These are phyloP conservation scores for Nitzschia inconspicua DNA, from an alignment of 108 stramenopile genomes.

Conservation along the genomic window DNA sequence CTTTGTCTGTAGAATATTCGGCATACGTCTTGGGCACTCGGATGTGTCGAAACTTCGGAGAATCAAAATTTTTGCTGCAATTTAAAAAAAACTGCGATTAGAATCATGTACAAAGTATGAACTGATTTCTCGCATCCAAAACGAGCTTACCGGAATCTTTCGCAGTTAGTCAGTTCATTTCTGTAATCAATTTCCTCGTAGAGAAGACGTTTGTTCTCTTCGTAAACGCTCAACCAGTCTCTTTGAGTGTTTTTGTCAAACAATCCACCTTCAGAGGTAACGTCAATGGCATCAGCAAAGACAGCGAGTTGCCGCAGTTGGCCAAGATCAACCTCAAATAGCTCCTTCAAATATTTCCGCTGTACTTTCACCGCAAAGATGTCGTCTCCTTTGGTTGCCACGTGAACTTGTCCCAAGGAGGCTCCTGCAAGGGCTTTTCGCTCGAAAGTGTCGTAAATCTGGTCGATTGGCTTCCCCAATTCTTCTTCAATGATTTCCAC, in stretches of 20 bases:
- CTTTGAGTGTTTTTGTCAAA: conserved; percentile 82
- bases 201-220: conserved; percentile 88
- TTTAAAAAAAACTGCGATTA: conserved; percentile 8
- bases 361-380: conserved; percentile 93
- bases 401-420: conserved; percentile 94
- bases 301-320: conserved; percentile 87
- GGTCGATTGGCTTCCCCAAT: conserved; percentile 82
- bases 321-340: conserved; percentile 94
- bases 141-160: conserved; percentile 63
- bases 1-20: conserved; percentile 82
- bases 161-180: conserved; percentile 85
- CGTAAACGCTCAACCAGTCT: conserved; percentile 93
- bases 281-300: conserved; percentile 92
- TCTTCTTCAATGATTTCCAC: conserved; percentile 87
- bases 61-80: conserved; percentile 67
- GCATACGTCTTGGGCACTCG: conserved; percentile 86
- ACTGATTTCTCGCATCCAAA: neutral
- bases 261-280: conserved; percentile 88
- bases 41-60: conserved; percentile 80
- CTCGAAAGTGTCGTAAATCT: conserved; percentile 85
- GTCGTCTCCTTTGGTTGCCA: conserved; percentile 82
- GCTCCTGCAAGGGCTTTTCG: conserved; percentile 84
- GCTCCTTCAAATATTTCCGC: conserved; percentile 83
- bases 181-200: conserved; percentile 97
- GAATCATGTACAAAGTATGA: neutral